Conservation (phyloP, 805 yeast genomes). For the Metschnikowia rubicola region DNA sequence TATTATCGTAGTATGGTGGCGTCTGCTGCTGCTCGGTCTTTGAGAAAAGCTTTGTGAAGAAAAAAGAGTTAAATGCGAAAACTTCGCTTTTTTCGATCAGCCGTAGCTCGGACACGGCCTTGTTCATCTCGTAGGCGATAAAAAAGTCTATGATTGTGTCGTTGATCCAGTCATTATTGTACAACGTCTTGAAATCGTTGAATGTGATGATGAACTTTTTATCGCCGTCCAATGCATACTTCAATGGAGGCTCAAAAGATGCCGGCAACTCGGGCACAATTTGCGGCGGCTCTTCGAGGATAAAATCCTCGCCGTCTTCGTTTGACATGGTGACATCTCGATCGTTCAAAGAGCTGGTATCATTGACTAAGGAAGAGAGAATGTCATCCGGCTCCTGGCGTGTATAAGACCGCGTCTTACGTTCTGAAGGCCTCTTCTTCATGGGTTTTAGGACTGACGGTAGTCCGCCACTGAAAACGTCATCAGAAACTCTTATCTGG, state of each 20-base stretch:
- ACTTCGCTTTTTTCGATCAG: slow-evolving; percentile 36
- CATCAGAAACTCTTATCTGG: slow-evolving; percentile 5
- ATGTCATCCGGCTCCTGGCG: background rate
- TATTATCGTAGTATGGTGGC: slow-evolving; percentile 52
- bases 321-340: background rate
- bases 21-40: slow-evolving; percentile 20
- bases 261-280: slow-evolving; percentile 27
- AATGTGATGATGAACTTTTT: slow-evolving; percentile 55
- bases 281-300: background rate
- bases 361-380: background rate
- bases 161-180: slow-evolving; percentile 83
- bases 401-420: slow-evolving; percentile 9
- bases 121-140: slow-evolving; percentile 53
- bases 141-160: slow-evolving; percentile 87
- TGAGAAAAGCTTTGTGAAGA: slow-evolving; percentile 60
- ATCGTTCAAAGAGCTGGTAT: background rate
- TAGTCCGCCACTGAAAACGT: slow-evolving; percentile 12
- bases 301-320: background rate
- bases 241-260: slow-evolving; percentile 45
- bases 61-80: slow-evolving; percentile 76
- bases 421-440: background rate
- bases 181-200: slow-evolving; percentile 74
- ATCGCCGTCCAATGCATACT: slow-evolving; percentile 51
- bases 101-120: slow-evolving; percentile 22
- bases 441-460: slow-evolving; percentile 4